These are phyloP conservation scores for Metarhizium humberi DNA, from an alignment of 2,329 filamentous ascomycete species.

Conservation along the genomic window DNA sequence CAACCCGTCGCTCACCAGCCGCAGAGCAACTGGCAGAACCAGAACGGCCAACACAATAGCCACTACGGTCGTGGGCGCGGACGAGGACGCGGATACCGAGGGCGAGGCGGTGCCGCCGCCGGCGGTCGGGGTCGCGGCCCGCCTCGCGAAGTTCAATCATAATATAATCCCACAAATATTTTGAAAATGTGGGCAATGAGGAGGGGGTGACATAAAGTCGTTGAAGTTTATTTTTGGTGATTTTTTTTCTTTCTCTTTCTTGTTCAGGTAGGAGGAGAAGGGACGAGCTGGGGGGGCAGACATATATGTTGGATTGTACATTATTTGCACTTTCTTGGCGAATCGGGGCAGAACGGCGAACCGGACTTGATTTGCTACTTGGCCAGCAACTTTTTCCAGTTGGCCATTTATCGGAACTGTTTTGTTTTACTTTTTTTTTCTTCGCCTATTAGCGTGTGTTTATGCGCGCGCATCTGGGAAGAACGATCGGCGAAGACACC, in stretches of 20 bases:
- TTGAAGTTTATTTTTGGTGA: constrained; percentile 5
- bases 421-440: not conserved
- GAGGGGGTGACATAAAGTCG: constrained; percentile 7
- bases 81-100: constrained; percentile 28
- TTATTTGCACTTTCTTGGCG: constrained; percentile 29
- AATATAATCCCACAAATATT: constrained; percentile 16
- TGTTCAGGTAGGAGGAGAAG: constrained; percentile 4
- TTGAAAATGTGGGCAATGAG: constrained; percentile 13
- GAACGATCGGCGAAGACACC: not conserved
- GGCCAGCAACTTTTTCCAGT: not conserved
- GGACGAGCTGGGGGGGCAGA: constrained; percentile 7
- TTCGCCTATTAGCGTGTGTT: not conserved
- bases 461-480: not conserved
- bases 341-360: constrained; percentile 25
- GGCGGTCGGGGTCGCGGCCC: constrained; percentile 26
- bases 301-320: constrained; percentile 32
- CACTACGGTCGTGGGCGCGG: constrained; percentile 25
- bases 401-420: not conserved
- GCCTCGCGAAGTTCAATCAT: constrained; percentile 26
- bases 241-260: constrained; percentile 11
- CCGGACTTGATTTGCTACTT: constrained; percentile 20
- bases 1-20: constrained; percentile 14
- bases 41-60: constrained; percentile 28
- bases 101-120: constrained; percentile 24
- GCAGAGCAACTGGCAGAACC: constrained; percentile 33